Percentiles rank a stretch among this genome's conserved stretches.
Evolutionary conservation across 2,329 filamentous ascomycete genomes (phyloP).

Genomic region (Hymenoscyphus repandus): DNA sequence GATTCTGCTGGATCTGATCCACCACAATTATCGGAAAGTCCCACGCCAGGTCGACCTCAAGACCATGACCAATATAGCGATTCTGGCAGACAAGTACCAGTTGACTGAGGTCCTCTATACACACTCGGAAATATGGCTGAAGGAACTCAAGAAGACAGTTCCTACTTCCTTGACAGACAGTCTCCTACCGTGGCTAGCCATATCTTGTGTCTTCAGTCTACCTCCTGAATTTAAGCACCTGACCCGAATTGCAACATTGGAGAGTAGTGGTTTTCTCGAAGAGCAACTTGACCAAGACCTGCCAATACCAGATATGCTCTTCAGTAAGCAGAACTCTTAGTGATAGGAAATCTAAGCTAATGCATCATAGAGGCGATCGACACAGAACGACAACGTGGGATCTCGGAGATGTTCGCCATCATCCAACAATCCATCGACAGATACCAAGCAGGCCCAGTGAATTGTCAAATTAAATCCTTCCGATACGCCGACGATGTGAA

Average conservation of each 20-base stretch:
- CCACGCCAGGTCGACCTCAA: conserved; percentile 20
- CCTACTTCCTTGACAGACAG: not conserved
- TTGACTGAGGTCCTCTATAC: conserved; percentile 8
- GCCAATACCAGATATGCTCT: not conserved
- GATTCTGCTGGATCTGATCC: conserved; percentile 31
- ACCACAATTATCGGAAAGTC: conserved; percentile 24
- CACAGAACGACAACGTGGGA: not conserved
- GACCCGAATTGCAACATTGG: not conserved
- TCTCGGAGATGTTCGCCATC: conserved; percentile 1
- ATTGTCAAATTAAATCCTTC: not conserved
- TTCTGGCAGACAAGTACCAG: conserved; percentile 28
- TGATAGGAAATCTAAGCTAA: not conserved
- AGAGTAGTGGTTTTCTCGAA: not conserved
- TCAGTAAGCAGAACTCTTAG: not conserved
- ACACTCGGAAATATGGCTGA: conserved; percentile 9
- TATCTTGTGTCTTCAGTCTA: conserved; percentile 12
- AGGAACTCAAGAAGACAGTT: conserved; percentile 7
- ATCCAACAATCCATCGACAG: not conserved
- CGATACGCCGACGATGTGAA: not conserved
- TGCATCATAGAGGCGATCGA: not conserved
- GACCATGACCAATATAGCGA: conserved; percentile 27
- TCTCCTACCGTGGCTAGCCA: conserved; percentile 7
- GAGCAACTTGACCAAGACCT: not conserved
- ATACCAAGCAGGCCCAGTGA: not conserved
- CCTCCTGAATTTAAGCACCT: conserved; percentile 3